phyloP scores from a whole-genome alignment of 164 flowering plant genomes.

The Piper betle region DNA sequence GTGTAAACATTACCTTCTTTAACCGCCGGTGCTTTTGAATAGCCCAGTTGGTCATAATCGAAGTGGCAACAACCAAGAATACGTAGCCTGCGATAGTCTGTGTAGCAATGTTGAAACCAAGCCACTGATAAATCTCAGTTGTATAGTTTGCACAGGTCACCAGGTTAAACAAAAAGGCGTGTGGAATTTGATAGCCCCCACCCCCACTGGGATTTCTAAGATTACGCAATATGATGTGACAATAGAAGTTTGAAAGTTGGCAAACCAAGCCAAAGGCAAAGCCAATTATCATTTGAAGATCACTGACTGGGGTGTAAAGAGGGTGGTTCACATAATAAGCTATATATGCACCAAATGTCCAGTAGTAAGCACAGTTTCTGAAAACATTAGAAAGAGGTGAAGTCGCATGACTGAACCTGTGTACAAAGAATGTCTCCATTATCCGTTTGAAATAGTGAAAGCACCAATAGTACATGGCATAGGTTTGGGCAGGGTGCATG shows the following conservation, averaged over 20 bases:
- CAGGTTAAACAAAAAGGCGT: slow-evolving; percentile 79
- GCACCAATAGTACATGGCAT: slow-evolving; percentile 91
- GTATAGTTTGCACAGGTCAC: slow-evolving; percentile 98
- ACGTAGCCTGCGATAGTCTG: slow-evolving; percentile 87
- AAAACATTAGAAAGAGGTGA: slow-evolving; percentile 86
- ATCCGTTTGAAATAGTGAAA: slow-evolving; percentile 93
- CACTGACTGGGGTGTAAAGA: slow-evolving; percentile 78
- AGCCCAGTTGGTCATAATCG: slow-evolving; percentile 92
- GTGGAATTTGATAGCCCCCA: slow-evolving; percentile 90
- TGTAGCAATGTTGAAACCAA: slow-evolving; percentile 92
- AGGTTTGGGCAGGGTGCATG: slow-evolving; percentile 82
- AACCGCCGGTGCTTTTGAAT: slow-evolving; percentile 76
- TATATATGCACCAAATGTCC: slow-evolving; percentile 78
- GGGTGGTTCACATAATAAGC: slow-evolving; percentile 79
- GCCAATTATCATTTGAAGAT: slow-evolving; percentile 84
- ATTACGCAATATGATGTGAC: slow-evolving; percentile 67
- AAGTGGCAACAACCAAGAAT: slow-evolving; percentile 70
- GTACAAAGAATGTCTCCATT: slow-evolving; percentile 89
- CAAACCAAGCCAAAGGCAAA: slow-evolving; percentile 69
- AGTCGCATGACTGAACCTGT: slow-evolving; percentile 97
- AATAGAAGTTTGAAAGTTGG: slow-evolving; percentile 76
- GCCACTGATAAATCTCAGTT: slow-evolving; percentile 95
- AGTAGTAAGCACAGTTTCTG: slow-evolving; percentile 87
- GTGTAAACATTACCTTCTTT: slow-evolving; percentile 45
- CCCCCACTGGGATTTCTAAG: slow-evolving; percentile 52